These are phyloP conservation scores for Agaricus sinodeliciosus DNA, from an alignment of 768 basidiomycete genomes.

Conservation along the genomic window DNA sequence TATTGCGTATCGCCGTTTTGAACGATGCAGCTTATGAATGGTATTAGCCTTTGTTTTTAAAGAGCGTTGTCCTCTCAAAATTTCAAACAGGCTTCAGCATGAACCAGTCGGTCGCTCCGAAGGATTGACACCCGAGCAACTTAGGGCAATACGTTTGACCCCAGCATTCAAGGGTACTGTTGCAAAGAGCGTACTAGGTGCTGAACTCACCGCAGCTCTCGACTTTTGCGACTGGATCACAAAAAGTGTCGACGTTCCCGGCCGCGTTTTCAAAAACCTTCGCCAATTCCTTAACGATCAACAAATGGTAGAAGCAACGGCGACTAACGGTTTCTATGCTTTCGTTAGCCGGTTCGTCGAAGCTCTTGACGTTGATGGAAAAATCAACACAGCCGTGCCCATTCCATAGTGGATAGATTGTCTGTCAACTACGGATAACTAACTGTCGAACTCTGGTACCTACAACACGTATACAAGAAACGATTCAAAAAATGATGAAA, in stretches of 20 bases:
- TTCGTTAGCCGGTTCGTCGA: slow-evolving; percentile 63
- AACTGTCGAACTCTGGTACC: not conserved
- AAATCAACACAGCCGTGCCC: slow-evolving; percentile 37
- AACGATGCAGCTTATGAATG: slow-evolving; percentile 49
- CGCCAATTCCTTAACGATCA: slow-evolving; percentile 32
- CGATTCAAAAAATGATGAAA: not conserved
- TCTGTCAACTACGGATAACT: not conserved
- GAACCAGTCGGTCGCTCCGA: slow-evolving; percentile 41
- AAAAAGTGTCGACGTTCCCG: slow-evolving; percentile 16
- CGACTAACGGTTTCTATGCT: slow-evolving; percentile 52
- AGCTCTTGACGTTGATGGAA: slow-evolving; percentile 52
- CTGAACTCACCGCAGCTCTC: slow-evolving; percentile 46
- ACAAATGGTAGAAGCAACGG: slow-evolving; percentile 45
- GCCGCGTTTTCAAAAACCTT: slow-evolving; percentile 14
- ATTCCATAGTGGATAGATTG: not conserved
- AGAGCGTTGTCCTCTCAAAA: too few relatives aligned
- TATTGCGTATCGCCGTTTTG: slow-evolving; percentile 43
- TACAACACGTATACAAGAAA: slow-evolving; percentile 4
- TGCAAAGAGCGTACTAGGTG: slow-evolving; percentile 30
- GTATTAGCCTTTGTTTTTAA: not conserved
- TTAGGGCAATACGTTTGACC: slow-evolving; percentile 48
- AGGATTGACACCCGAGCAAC: slow-evolving; percentile 48
- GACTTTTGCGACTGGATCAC: slow-evolving; percentile 53
- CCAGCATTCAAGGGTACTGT: slow-evolving; percentile 24
- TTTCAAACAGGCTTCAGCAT: slow-evolving; percentile 36